Conservation (phyloP, 805 yeast genomes). For the Candida nemodendra region DNA sequence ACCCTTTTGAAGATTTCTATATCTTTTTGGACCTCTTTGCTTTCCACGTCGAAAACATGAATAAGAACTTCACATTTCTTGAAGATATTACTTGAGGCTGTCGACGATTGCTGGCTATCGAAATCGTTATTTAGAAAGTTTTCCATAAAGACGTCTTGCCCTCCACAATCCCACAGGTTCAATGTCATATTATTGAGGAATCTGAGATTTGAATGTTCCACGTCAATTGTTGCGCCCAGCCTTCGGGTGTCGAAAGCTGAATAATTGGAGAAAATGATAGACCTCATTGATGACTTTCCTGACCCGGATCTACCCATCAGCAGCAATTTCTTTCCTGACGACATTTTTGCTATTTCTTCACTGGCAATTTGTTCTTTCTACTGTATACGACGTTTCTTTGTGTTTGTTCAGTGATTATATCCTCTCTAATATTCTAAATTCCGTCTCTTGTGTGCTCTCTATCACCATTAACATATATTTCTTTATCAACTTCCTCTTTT, state of each 20-base stretch:
- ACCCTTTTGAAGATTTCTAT: conserved; percentile 88
- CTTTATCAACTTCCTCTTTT: too few species aligned
- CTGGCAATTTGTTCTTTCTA: too few species aligned
- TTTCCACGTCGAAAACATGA: conserved; percentile 94
- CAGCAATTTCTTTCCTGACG: conserved; percentile 56
- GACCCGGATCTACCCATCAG: conserved; percentile 93
- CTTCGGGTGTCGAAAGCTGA: conserved; percentile 96
- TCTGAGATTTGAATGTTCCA: conserved; percentile 93
- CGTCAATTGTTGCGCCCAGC: conserved; percentile 95
- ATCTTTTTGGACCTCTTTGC: conserved; percentile 87
- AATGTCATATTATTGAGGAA: conserved; percentile 94
- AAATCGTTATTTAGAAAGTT: conserved; percentile 65
- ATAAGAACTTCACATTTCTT: conserved; percentile 94
- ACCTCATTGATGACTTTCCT: conserved; percentile 96
- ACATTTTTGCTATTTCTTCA: too few species aligned
- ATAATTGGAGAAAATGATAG: conserved; percentile 92
- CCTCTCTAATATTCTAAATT: too few species aligned
- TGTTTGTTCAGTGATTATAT: too few species aligned
- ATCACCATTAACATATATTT: too few species aligned
- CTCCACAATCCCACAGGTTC: conserved; percentile 98
- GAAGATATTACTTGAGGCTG: conserved; percentile 90
- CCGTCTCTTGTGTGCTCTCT: too few species aligned
- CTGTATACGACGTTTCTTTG: too few species aligned
- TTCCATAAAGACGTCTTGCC: conserved; percentile 95
- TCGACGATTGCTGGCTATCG: conserved; percentile 8